Evolutionary conservation across 2,329 filamentous ascomycete genomes (phyloP).

Genomic region (Trichoderma oligosporum): DNA sequence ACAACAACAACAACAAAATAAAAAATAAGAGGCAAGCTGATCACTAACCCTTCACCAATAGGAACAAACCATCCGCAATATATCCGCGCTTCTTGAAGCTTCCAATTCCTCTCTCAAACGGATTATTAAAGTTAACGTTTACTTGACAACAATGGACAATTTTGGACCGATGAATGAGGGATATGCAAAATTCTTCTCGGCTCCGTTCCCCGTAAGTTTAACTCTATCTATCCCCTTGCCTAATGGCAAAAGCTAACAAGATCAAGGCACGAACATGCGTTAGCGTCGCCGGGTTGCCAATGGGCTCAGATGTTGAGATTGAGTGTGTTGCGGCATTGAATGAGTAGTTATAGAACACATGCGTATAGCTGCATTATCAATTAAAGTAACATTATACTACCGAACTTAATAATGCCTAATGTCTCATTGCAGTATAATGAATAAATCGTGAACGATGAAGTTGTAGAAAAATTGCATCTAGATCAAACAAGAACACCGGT

Average conservation of each 20-base stretch:
- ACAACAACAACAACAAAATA: too few species aligned
- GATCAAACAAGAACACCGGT: too few species aligned
- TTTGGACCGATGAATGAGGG: slow-evolving; percentile 58
- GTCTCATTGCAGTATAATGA: too few species aligned
- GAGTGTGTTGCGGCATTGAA: slow-evolving; percentile 40
- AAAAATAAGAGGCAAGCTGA: too few species aligned
- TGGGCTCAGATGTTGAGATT: slow-evolving; percentile 69
- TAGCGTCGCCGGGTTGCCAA: slow-evolving; percentile 68
- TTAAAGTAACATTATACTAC: too few species aligned
- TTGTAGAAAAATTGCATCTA: too few species aligned
- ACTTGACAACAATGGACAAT: slow-evolving; percentile 61
- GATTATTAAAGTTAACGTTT: slow-evolving; percentile 65
- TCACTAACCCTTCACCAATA: slow-evolving; percentile 22
- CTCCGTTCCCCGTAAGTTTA: slow-evolving; percentile 44
- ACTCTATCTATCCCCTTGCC: too few species aligned
- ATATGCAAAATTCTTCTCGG: slow-evolving; percentile 48
- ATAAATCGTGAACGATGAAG: too few species aligned
- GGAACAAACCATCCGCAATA: slow-evolving; percentile 55
- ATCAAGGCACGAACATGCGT: slow-evolving; percentile 59
- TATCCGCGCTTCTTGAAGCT: slow-evolving; percentile 56
- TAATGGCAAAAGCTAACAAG: not conserved
- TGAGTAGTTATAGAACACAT: not conserved
- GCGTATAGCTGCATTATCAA: too few species aligned
- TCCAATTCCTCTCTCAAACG: slow-evolving; percentile 57
- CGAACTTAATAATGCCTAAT: too few species aligned